Conservation (phyloP, 441 rosid species). For the Mallotus repandus region DNA sequence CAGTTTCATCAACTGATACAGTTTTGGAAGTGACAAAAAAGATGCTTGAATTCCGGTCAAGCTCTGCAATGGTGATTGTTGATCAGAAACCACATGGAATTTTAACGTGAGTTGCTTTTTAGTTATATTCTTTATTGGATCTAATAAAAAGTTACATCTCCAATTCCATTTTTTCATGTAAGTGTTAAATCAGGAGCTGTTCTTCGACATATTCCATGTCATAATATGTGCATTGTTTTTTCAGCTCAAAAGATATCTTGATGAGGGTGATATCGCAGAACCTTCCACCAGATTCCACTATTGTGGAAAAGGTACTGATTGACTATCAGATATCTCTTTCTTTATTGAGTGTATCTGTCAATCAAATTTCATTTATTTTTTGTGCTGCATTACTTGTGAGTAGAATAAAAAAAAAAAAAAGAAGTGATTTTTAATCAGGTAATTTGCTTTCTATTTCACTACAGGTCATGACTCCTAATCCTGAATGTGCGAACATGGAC, state of each 20-base stretch:
- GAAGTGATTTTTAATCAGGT: slow-evolving; percentile 1
- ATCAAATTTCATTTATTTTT: background rate
- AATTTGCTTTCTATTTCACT: slow-evolving; percentile 23
- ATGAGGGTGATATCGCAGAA: slow-evolving; percentile 89
- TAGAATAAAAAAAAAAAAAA: slow-evolving; percentile 8
- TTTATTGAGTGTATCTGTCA: background rate
- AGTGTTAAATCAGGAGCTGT: background rate
- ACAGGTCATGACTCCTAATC: slow-evolving; percentile 96
- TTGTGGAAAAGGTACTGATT: slow-evolving; percentile 70
- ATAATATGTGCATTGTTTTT: slow-evolving; percentile 23
- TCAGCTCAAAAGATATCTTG: slow-evolving; percentile 92
- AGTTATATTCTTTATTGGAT: background rate
- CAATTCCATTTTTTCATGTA: background rate
- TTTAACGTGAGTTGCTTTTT: slow-evolving; percentile 66
- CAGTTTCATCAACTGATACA: slow-evolving; percentile 78
- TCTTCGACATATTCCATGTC: background rate
- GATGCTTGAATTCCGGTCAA: slow-evolving; percentile 78
- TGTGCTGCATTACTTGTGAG: background rate
- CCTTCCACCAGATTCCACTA: slow-evolving; percentile 67
- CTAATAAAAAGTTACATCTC: background rate
- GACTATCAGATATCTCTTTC: background rate
- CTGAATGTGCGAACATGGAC: slow-evolving; percentile 84
- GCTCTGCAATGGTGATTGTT: slow-evolving; percentile 74
- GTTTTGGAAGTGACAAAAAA: slow-evolving; percentile 68
- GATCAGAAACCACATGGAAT: slow-evolving; percentile 83